Percentiles rank a stretch among this genome's conserved stretches.
These are phyloP conservation scores for Colletotrichum gigasporum DNA, from an alignment of 2,329 filamentous ascomycete genomes.

Conservation along the genomic window DNA sequence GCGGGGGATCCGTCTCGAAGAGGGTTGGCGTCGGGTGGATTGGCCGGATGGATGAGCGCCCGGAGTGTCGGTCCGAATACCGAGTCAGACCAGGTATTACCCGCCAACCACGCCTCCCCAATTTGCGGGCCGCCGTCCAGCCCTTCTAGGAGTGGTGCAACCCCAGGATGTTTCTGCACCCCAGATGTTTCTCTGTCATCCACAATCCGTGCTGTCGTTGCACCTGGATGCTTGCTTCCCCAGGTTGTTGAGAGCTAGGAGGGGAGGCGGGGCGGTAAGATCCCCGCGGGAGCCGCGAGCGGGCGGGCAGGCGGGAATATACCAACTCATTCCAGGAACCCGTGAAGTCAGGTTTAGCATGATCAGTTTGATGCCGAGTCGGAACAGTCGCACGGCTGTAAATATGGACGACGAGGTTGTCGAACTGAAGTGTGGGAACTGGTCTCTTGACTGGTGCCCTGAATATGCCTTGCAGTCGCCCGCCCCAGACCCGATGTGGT, in stretches of 20 bases:
- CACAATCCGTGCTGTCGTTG: not conserved
- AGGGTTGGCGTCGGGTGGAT: constrained; percentile 14
- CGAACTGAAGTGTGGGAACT: no score
- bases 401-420: no score
- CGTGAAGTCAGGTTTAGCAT: no score
- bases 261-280: not conserved
- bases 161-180: constrained; percentile 29
- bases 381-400: not conserved
- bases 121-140: constrained; percentile 2
- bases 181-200: constrained; percentile 23
- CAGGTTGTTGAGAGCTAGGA: not conserved
- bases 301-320: no score
- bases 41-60: constrained; percentile 10
- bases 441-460: not conserved
- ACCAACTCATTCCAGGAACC: no score
- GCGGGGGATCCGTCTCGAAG: constrained; percentile 15
- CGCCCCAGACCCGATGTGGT: not conserved
- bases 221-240: not conserved
- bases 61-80: constrained; percentile 30
- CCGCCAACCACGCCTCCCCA: constrained; percentile 29
- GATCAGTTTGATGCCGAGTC: not conserved
- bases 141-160: constrained; percentile 18
- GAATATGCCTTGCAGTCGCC: not conserved
- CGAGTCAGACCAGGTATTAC: constrained; percentile 25
- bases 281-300: not conserved